A percentile compares a stretch with the other conserved stretches of the same genome.
Conservation (phyloP, 2,329 filamentous ascomycete genomes). For the Trichoderma sp. region DNA sequence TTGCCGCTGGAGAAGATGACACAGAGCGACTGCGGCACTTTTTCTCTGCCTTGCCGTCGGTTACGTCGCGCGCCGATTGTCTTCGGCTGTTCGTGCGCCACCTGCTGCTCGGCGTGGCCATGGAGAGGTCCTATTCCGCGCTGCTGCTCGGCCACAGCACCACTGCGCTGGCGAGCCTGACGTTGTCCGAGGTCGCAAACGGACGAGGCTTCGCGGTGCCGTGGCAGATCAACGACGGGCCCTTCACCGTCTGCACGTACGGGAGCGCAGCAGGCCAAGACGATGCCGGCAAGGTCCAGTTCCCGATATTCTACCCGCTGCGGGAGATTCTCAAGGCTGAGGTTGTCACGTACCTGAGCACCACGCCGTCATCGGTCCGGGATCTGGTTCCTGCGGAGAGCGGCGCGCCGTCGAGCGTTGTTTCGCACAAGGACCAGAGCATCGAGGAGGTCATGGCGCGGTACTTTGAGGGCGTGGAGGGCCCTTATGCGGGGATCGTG, state of each 20-base stretch:
- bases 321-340: slow-evolving; percentile 86
- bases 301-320: slow-evolving; percentile 72
- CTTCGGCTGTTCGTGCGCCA: slow-evolving; percentile 69
- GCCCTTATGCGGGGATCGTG: slow-evolving; percentile 85
- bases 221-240: slow-evolving; percentile 78
- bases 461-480: slow-evolving; percentile 81
- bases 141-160: slow-evolving; percentile 86
- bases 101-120: slow-evolving; percentile 68
- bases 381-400: slow-evolving; percentile 50
- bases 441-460: slow-evolving; percentile 89
- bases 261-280: slow-evolving; percentile 31
- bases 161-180: slow-evolving; percentile 82
- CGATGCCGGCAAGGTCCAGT: slow-evolving; percentile 35
- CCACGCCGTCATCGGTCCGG: slow-evolving; percentile 57
- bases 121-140: slow-evolving; percentile 62
- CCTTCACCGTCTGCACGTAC: slow-evolving; percentile 44
- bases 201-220: slow-evolving; percentile 83
- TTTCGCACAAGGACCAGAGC: slow-evolving; percentile 74
- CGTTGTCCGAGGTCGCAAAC: slow-evolving; percentile 85
- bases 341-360: slow-evolving; percentile 65
- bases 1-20: slow-evolving; percentile 31
- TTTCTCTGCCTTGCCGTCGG: slow-evolving; percentile 65
- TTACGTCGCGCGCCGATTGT: slow-evolving; percentile 76
- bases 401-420: slow-evolving; percentile 44
- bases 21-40: slow-evolving; percentile 55